phyloP scores from a whole-genome alignment of 495 filamentous ascomycete genomes.

The Pyronema domesticum region DNA sequence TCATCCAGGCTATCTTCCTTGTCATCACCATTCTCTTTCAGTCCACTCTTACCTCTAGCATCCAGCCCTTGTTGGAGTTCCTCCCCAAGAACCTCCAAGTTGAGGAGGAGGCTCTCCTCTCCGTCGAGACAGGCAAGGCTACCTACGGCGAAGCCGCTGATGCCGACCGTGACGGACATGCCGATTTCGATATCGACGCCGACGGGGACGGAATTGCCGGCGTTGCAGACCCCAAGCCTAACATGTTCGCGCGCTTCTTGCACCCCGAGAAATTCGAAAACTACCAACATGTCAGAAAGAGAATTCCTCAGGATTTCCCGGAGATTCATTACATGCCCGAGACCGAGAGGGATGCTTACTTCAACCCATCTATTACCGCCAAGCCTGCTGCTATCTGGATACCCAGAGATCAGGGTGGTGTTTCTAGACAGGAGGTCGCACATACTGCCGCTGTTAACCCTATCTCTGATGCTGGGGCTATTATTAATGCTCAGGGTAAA shows the following conservation, averaged over 20 bases:
- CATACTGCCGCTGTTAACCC: conserved; percentile 54
- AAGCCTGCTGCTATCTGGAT: conserved; percentile 65
- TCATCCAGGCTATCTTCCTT: conserved; percentile 70
- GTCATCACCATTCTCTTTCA: conserved; percentile 71
- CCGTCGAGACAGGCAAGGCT: conserved; percentile 29
- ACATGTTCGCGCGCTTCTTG: conserved; percentile 48
- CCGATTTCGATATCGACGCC: conserved; percentile 1
- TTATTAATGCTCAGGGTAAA: conserved; percentile 61
- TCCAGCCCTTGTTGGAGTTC: conserved; percentile 65
- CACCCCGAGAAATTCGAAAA: conserved; percentile 59
- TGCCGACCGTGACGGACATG: conserved; percentile 23
- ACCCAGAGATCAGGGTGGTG: conserved; percentile 54
- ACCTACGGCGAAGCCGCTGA: conserved; percentile 24
- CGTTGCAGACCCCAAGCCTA: conserved; percentile 26
- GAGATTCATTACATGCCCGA: conserved; percentile 38
- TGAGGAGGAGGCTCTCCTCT: conserved; percentile 44
- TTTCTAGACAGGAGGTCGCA: conserved; percentile 57
- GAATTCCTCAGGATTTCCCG: conserved; percentile 44
- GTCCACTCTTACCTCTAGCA: conserved; percentile 55
- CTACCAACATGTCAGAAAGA: conserved; percentile 51
- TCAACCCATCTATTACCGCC: conserved; percentile 50
- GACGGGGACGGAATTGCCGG: conserved; percentile 9
- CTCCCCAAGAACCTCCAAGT: conserved; percentile 43
- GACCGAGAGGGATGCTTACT: conserved; percentile 52
- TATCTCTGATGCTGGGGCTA: conserved; percentile 70